Conservation (phyloP, 352 stramenopile species). For the Pilasporangium apinafurcum region DNA sequence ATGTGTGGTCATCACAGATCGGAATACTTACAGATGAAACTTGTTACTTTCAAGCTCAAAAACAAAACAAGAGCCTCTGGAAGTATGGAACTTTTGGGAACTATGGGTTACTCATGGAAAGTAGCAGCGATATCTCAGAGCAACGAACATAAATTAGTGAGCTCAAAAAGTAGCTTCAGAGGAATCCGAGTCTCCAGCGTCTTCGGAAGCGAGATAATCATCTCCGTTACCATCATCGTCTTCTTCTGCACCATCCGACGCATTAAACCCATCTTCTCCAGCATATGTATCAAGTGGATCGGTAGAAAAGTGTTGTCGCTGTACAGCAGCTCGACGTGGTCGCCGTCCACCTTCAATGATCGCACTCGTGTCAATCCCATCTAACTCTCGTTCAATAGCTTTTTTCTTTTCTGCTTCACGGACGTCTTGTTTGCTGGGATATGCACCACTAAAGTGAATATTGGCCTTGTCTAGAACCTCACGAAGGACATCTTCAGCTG, state of each 20-base stretch:
- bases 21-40: too few species aligned
- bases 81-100: too few species aligned
- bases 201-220: constrained; percentile 1
- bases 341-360: constrained; percentile 45
- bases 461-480: constrained; percentile 35
- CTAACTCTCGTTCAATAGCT: constrained; percentile 61
- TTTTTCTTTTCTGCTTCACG: constrained; percentile 61
- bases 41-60: too few species aligned
- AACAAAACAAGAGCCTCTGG: neutral
- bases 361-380: constrained; percentile 76
- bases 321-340: constrained; percentile 14
- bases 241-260: constrained; percentile 35
- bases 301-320: too few species aligned
- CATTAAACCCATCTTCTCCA: constrained; percentile 12
- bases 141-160: neutral
- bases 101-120: neutral
- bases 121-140: neutral
- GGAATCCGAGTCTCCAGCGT: constrained; percentile 21
- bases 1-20: too few species aligned
- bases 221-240: constrained; percentile 8
- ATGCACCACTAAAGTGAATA: constrained; percentile 48
- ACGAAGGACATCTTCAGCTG: constrained; percentile 52
- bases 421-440: constrained; percentile 64
- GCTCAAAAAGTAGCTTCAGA: constrained; percentile 32
- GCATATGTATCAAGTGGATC: neutral